These are phyloP conservation scores for Lotmaria passim DNA, from an alignment of 208 protist genomes.

Conservation along the genomic window DNA sequence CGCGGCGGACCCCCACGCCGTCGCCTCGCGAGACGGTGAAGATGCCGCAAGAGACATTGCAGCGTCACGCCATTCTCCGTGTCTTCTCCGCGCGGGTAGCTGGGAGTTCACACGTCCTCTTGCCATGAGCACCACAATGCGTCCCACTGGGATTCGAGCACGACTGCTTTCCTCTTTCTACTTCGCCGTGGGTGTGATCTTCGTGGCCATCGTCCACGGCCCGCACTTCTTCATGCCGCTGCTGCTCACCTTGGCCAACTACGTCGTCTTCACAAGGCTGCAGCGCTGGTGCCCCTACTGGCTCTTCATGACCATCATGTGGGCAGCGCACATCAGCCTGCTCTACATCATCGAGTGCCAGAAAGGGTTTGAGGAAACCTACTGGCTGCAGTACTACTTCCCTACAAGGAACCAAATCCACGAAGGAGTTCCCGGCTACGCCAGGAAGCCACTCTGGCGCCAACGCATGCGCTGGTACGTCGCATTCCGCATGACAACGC, in stretches of 20 bases:
- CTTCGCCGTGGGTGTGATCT: conserved; percentile 17
- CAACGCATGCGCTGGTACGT: too few relatives aligned
- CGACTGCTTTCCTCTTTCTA: background rate
- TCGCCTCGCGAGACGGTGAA: too few relatives aligned
- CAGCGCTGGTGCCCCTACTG: conserved; percentile 46
- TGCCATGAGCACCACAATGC: too few relatives aligned
- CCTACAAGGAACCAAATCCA: too few relatives aligned
- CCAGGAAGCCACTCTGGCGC: too few relatives aligned
- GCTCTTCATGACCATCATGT: conserved; percentile 61
- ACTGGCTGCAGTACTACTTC: conserved; percentile 30
- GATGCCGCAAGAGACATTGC: too few relatives aligned
- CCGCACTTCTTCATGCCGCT: conserved; percentile 41
- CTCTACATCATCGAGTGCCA: conserved; percentile 41
- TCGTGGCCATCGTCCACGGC: conserved; percentile 37
- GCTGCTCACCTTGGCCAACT: conserved; percentile 38
- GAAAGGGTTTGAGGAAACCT: conserved; percentile 32
- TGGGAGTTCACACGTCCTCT: too few relatives aligned
- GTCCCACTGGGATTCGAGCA: too few relatives aligned
- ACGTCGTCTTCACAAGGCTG: conserved; percentile 46
- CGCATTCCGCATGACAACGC: conserved; percentile 4
- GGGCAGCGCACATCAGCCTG: conserved; percentile 41
- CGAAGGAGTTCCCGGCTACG: too few relatives aligned
- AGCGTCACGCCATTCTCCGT: too few relatives aligned
- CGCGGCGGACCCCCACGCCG: too few relatives aligned
- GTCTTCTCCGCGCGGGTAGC: too few relatives aligned